phyloP scores from a whole-genome alignment of 2,329 filamentous ascomycete genomes.

The Incumbomyces lentus region DNA sequence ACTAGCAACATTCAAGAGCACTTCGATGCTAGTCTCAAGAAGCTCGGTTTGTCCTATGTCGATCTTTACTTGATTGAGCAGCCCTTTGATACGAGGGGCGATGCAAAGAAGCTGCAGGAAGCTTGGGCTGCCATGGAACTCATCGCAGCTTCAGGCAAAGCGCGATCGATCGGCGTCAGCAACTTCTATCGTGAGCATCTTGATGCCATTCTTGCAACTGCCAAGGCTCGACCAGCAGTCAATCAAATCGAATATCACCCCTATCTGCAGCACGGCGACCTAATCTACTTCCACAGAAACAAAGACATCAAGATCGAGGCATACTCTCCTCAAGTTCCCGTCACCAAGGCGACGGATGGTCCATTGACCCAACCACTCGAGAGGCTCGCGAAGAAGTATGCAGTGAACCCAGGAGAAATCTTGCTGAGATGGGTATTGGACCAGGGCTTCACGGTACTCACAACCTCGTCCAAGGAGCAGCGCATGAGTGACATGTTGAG shows the following conservation, averaged over 20 bases:
- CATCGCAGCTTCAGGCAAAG: slow-evolving; percentile 46
- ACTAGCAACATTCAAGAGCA: slow-evolving; percentile 47
- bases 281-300: slow-evolving; percentile 31
- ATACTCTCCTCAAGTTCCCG: slow-evolving; percentile 37
- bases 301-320: slow-evolving; percentile 33
- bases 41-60: slow-evolving; percentile 51
- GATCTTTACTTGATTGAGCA: slow-evolving; percentile 56
- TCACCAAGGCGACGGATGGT: slow-evolving; percentile 45
- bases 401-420: slow-evolving; percentile 47
- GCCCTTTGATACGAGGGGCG: slow-evolving; percentile 47
- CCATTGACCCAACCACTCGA: slow-evolving; percentile 45
- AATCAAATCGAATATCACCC: slow-evolving; percentile 38
- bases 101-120: slow-evolving; percentile 42
- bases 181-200: slow-evolving; percentile 49
- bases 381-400: slow-evolving; percentile 50
- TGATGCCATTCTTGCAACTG: slow-evolving; percentile 39
- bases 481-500: slow-evolving; percentile 49
- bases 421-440: slow-evolving; percentile 51
- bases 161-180: slow-evolving; percentile 52
- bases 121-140: slow-evolving; percentile 53
- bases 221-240: slow-evolving; percentile 31
- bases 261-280: slow-evolving; percentile 36
- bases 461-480: slow-evolving; percentile 51
- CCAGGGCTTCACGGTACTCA: slow-evolving; percentile 48
- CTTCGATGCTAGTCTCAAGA: slow-evolving; percentile 47